Evolutionary conservation across 768 basidiomycete genomes (phyloP), one percentile per base, ranked within the genome.

Genomic region (Ramaria sp.): DNA sequence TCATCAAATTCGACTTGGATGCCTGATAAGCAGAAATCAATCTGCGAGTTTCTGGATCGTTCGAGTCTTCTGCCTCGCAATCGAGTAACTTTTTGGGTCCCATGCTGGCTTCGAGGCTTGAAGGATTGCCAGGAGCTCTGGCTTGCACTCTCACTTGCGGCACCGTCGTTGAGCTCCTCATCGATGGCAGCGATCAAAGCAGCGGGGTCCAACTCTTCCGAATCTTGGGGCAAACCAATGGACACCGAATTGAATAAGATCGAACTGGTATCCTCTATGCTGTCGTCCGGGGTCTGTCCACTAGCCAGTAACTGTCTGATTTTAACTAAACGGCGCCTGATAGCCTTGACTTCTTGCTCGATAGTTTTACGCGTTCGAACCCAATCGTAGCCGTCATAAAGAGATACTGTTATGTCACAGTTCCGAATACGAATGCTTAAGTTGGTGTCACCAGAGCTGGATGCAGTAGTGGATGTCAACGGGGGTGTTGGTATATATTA

Each of bases 371-470:
- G 83, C 3, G 96, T 99, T 49, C 76, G 76, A 1, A 66, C 70
- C 94, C 96, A 99, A 66, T 99, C 96, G 64, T 93, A 99, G 1
- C 96, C 96, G 57, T 93, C 91, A 65, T 96, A 89, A 3, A 99
- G 76, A 52, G 84, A 78, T 22, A 97, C 64, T 1, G 78, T 78
- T 49, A 88, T 68, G 61, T 88, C 77, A 54, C 80, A 82, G 43
- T 86, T 70, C 43, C 78, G 73, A 4, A 90, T 63, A 24, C 81
- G 76, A 57, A 87, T 63, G 30, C 71, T 76, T n/a, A 83, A 59
- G 24, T 67, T 73, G 7, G 78, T 78, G 33, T 78, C 76, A 11
- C 75, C 76, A 30, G 67, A 62, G 46, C 78, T 81, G 53, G 4
- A 37, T 37, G 31, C 38, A 59, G 19, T 43, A 59, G 20, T 13